These are phyloP conservation scores for Colletotrichum sp. DNA, from an alignment of 2,329 filamentous ascomycete species.

Conservation along the genomic window DNA sequence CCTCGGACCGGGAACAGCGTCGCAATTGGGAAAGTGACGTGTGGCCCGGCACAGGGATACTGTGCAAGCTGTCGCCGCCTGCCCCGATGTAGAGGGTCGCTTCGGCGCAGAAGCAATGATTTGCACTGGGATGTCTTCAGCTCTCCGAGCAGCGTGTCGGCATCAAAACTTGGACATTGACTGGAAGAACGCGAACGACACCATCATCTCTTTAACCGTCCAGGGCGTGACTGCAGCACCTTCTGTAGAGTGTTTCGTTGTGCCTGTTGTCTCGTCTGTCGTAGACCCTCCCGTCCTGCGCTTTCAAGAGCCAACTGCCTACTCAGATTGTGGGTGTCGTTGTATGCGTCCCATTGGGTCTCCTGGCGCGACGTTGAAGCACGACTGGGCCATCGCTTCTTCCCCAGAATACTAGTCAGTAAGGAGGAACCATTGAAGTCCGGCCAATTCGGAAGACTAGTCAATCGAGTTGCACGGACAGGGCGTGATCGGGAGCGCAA, in stretches of 20 bases:
- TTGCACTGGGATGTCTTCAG: neutral
- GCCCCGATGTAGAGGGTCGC: neutral
- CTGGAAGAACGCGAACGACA: neutral
- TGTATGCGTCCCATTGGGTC: neutral
- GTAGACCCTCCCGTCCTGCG: neutral
- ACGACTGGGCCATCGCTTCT: neutral
- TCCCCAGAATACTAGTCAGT: neutral
- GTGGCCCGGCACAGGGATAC: neutral
- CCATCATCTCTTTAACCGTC: neutral
- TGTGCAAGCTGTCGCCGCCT: neutral
- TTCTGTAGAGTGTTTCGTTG: no score
- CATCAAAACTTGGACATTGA: neutral
- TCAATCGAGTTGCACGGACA: neutral
- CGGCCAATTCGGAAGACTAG: neutral
- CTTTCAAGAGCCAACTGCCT: no score
- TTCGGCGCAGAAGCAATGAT: conserved; percentile 1
- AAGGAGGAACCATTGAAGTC: neutral
- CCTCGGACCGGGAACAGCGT: neutral
- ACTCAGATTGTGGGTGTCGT: neutral
- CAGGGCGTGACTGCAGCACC: neutral
- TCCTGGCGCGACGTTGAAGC: neutral
- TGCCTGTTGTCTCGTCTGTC: no score
- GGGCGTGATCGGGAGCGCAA: neutral
- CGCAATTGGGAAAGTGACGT: neutral
- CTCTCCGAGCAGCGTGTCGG: neutral